Base-by-base conservation (phyloP, 768 basidiomycete species). In the Serendipita sp. region DNA sequence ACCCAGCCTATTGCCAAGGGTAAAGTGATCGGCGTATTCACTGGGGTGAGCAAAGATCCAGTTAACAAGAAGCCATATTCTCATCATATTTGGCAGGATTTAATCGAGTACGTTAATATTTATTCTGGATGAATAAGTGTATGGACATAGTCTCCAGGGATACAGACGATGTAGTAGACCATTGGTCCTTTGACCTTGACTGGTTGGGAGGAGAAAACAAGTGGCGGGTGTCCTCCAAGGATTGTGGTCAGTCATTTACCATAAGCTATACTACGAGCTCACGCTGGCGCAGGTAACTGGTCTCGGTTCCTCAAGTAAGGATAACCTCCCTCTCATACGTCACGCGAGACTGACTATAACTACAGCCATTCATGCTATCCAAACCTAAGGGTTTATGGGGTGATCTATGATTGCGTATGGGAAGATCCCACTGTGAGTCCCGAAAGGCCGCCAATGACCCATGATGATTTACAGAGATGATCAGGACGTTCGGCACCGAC, bases 281-380 rank as follows among this genome's bases (percentile, higher is more conserved):
- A 18, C 48, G n/a, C n/a, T 8, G 8, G 5, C 60, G 58, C 30
- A 67, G 86, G 86, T 4, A 88, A 88, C 68, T 88, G 86, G 86
- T 84, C 85, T 5, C 79, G 85, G 3, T 88, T 88, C 67, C 75
- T 88, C 36, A 88, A 88, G 86, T 85, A 68, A 66, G 10, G 32
- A 23, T 38, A 41, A 23, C 23, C 23, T 23, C 23, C 23, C 23
- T 23, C 45, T 44, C 13, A 38, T 45, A 32, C 15, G 34, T 18
- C 30, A 7, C 64, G 8, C 18, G 3, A 66, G 44, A 69, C 68
- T 52, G 68, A 3, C 16, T 23, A n/a, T 8, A 18, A 30, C 41
- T 65, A n/a, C 68, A 88, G 86, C 68, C 86, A 88, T 69, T 86
- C 85, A 0, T 88, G 86, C 67, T 70, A 75, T 13, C 85, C 86